Base-by-base conservation (phyloP, 257 asterid genomes). In the Plantago major region DNA sequence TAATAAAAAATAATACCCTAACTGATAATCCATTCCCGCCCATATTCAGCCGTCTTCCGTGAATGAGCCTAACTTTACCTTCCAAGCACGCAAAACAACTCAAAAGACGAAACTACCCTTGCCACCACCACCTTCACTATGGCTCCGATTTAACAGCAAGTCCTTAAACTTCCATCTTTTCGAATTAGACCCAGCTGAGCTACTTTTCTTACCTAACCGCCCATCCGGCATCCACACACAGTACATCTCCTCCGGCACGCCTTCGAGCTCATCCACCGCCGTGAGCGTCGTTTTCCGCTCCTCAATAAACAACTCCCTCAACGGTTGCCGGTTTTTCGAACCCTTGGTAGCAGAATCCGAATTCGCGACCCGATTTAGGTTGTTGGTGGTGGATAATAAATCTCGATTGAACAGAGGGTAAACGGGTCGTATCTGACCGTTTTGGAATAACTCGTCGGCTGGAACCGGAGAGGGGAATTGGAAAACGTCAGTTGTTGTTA, bases 361-460 rank as follows among this genome's bases (percentile, higher is more conserved):
- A 38, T 67, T 63, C 30, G 48, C 55, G 16, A 60, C 17, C 11
- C 49, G 46, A n/a, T 4, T 14, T 14, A n/a, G n/a, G n/a, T 61
- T 47, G 10, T 52, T 67, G 42, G 65, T 55, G n/a, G n/a, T n/a
- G n/a, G n/a, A n/a, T 4, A 74, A 62, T 64, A 81, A 54, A 26
- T 73, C 70, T 14, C 72, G 55, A 55, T 74, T 70, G 28, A 83
- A 86, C 59, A 84, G 61, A 0, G 95, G 93, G 74, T 67, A 87
- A 49, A 69, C 74, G 11, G 92, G 83, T 11, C 86, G 84, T 73
- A 88, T 85, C 83, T 76, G 84, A 16, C 95, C 92, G 80, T 88
- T 73, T 57, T 54, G 73, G 81, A 83, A 85, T 65, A 85, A 75
- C 57, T 88, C 89, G 10, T 85, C 95, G 0, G 91, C 91, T 0